Base-by-base conservation (phyloP, 2,329 filamentous ascomycete genomes). In the Aspergillus ibericus region DNA sequence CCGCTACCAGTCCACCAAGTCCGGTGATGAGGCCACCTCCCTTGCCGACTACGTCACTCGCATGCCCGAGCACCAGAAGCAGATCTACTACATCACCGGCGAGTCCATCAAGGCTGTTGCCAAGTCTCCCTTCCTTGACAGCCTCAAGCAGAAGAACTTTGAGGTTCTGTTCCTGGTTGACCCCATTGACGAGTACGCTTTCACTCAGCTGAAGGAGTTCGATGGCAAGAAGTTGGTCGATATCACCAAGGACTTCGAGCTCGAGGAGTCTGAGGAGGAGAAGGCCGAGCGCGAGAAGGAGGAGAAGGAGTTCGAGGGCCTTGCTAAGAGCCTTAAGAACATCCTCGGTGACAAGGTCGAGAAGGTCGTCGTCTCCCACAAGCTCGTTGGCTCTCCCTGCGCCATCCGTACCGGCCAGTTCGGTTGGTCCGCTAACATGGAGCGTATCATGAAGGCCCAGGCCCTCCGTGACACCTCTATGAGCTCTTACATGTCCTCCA, bases 391-490 rank as follows among this genome's bases (percentile, higher is more conserved):
- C 77, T 87, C 95, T 66, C 95, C 95, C 75, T 98, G 95, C 82
- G 95, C 95, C 78, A 98, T 99, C 86, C 93, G 95, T 80, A 99
- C 95, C 70, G 95, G 95, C 75, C 95, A 98, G 83, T 99, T 99
- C 81, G 95, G 95, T 82, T 99, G 95, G 95, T 98, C 93, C 59
- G 95, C 95, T 78, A 99, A 99, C 88, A 99, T 99, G 95, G 95
- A 99, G 88, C 95, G 95, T 85, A 99, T 99, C 88, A 99, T 99
- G 95, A 99, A 99, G 90, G 95, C 95, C 27, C 95, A 99, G 86
- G 95, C 95, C 75, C 93, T 99, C 75, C 95, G 95, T 83, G 95
- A 99, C 84, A 99, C 95, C 70, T 97, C 93, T 74, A 99, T 99
- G 95, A 92, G 87, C 82, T 96, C 92, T 72, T 99, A 99, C 91